phyloP scores from a whole-genome alignment of 345 rosid species.

The Geranium rotundifolium region DNA sequence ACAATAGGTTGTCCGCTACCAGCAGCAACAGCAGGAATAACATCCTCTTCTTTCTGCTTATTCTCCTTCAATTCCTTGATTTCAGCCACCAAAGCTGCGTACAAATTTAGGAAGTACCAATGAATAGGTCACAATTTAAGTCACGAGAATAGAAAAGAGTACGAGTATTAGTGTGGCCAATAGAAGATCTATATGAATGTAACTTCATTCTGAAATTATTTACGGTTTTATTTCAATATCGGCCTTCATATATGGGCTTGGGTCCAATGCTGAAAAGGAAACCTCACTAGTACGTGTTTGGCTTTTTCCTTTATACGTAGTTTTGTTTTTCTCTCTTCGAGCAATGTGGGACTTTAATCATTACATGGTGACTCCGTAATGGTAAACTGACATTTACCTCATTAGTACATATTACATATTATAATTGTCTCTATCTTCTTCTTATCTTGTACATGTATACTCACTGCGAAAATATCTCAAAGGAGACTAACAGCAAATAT shows the following conservation, averaged over 20 bases:
- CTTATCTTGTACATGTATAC: too few relatives aligned
- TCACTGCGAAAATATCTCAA: not conserved
- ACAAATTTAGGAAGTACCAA: not conserved
- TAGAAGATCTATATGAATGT: not conserved
- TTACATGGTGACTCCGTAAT: too few relatives aligned
- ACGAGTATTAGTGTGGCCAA: not conserved
- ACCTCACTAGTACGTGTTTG: too few relatives aligned
- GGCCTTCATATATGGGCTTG: too few relatives aligned
- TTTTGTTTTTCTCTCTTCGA: too few relatives aligned
- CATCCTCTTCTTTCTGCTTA: conserved; percentile 68
- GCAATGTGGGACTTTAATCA: too few relatives aligned
- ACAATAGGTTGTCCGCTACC: conserved; percentile 56
- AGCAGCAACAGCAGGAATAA: conserved; percentile 63
- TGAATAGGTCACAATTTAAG: not conserved
- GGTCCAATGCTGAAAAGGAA: too few relatives aligned
- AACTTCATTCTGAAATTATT: too few relatives aligned
- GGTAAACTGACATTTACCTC: not conserved
- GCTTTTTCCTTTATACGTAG: too few relatives aligned
- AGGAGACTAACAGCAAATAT: not conserved
- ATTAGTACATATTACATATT: too few relatives aligned
- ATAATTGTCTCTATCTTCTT: too few relatives aligned
- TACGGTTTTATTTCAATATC: too few relatives aligned
- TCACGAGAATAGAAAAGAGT: not conserved
- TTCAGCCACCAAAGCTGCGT: conserved; percentile 74
- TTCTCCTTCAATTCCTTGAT: conserved; percentile 85